Base-by-base conservation (phyloP, 768 basidiomycete species). In the Amanita pallidorosea region DNA sequence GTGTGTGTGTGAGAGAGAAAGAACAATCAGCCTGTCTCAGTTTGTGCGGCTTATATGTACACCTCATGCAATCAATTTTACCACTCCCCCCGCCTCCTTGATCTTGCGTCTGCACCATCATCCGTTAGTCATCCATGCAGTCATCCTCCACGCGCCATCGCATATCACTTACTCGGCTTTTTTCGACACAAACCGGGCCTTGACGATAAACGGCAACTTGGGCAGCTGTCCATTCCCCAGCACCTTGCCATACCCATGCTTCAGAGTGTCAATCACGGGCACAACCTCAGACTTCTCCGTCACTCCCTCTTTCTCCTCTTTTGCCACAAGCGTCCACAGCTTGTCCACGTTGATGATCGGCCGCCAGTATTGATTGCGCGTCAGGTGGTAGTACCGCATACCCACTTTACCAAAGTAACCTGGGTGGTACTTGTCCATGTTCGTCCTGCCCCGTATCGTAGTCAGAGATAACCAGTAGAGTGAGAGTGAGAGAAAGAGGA, bases 391-490 rank as follows among this genome's bases (percentile, higher is more conserved):
- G 71, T 85, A 85, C 67, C 96, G 84, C 95, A 99, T 99, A 90
- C 96, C 96, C 68, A 95, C 91, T 75, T 97, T 97, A 78, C 94
- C 94, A 70, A 95, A 98, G 91, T 97, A 97, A 88, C 94, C 94
- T 69, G 93, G 93, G 74, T 97, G 94, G 86, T 92, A 97, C 75
- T 95, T 95, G 73, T 95, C 93, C 65, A 95, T 89, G 77, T 97
- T 96, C 65, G 87, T 94, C 55, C 93, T 90, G 56, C 22, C 31
- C 31, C 31, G 40, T 25, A 5, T 18, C 40, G 40, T 17, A 52
- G 33, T 5, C 29, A 53, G 43, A 49, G 17, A 20, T 5, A 18
- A n/a, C 15, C 18, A 46, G 12, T 27, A 7, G 27, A 5, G 27
- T 27, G 27, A 27, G 27, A 27, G 27, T 4, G 27, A 5, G 27